Evolutionary conservation across 768 basidiomycete genomes (phyloP).

Genomic region (Dictyophora rubrovolvata): DNA sequence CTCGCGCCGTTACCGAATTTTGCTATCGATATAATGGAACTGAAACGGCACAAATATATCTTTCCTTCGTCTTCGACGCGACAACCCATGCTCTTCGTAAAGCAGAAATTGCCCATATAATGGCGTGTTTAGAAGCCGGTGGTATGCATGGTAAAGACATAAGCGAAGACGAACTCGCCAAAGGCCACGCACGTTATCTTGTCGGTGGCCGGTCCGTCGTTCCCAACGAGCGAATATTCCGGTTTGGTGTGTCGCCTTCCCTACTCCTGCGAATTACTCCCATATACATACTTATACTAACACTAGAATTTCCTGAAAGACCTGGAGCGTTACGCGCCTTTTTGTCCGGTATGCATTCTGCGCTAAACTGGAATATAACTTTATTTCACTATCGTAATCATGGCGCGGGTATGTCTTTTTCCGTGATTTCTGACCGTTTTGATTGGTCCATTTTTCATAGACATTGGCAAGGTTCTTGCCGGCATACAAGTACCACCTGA

Average conservation of each 20-base stretch:
- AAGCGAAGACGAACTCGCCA: constrained; percentile 91
- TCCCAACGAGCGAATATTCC: constrained; percentile 76
- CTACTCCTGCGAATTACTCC: background rate
- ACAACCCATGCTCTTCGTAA: constrained; percentile 30
- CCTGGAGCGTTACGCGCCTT: constrained; percentile 88
- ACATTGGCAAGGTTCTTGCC: constrained; percentile 86
- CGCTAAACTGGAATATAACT: constrained; percentile 78
- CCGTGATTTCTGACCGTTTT: background rate
- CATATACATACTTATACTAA: constrained; percentile 1
- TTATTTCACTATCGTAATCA: constrained; percentile 98
- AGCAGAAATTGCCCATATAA: constrained; percentile 54
- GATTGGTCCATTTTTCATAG: constrained; percentile 27
- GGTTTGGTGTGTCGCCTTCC: constrained; percentile 63
- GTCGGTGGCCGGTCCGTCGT: constrained; percentile 77
- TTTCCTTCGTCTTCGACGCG: constrained; percentile 79
- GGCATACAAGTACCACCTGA: constrained; percentile 82
- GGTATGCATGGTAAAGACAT: constrained; percentile 85
- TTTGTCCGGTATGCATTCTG: constrained; percentile 66
- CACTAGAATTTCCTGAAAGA: constrained; percentile 87
- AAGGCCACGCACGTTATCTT: constrained; percentile 90
- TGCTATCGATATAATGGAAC: constrained; percentile 76
- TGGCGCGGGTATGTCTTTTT: constrained; percentile 62
- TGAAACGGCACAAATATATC: constrained; percentile 71
- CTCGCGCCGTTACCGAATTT: constrained; percentile 91
- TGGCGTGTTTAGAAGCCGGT: constrained; percentile 46